Conservation (phyloP, 1,139 yeast genomes). For the Hansenula sp. region DNA sequence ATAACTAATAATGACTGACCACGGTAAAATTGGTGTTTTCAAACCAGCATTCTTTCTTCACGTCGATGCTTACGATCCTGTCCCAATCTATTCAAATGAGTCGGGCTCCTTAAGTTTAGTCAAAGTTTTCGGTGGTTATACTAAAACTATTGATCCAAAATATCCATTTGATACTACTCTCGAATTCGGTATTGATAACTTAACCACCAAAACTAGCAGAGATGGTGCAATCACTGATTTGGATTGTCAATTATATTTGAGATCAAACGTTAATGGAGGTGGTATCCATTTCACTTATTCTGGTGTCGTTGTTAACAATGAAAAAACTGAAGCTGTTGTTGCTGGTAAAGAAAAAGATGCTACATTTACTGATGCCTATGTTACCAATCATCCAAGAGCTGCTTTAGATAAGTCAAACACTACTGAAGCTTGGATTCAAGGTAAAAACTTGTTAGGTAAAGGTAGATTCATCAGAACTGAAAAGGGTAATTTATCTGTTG, state of each 20-base stretch:
- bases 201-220: conserved; percentile 32
- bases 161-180: conserved; percentile 31
- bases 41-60: conserved; percentile 33
- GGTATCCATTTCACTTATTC: conserved; percentile 39
- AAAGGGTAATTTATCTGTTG: conserved; percentile 40
- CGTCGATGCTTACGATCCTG: conserved; percentile 25
- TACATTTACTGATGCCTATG: conserved; percentile 40
- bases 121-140: conserved; percentile 27
- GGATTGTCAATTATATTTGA: conserved; percentile 47
- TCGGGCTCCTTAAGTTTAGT: conserved; percentile 21
- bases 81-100: conserved; percentile 17
- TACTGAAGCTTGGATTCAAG: conserved; percentile 43
- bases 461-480: conserved; percentile 49
- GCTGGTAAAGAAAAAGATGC: conserved; percentile 27
- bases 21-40: conserved; percentile 12
- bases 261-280: conserved; percentile 30
- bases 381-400: conserved; percentile 43
- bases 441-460: conserved; percentile 43
- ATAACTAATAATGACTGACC: conserved; percentile 2
- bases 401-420: conserved; percentile 35
- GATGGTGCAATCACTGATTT: conserved; percentile 26
- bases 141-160: conserved; percentile 28
- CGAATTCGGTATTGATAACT: conserved; percentile 41
- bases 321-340: conserved; percentile 32
- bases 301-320: conserved; percentile 40